Conservation (phyloP, 129 eudicot genomes). For the Ambrosia artemisiifolia region DNA sequence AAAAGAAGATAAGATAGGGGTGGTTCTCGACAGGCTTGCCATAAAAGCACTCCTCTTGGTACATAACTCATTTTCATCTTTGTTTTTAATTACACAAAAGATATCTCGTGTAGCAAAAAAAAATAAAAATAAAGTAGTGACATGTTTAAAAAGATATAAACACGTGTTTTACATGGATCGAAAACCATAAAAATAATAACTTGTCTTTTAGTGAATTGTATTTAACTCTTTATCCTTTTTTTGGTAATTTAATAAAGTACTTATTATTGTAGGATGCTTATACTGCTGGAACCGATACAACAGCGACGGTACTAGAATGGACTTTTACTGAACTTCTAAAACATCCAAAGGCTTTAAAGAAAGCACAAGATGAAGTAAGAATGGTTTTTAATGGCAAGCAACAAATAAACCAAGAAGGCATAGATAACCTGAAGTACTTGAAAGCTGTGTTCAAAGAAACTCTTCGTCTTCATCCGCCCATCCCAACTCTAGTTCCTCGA, state of each 20-base stretch:
- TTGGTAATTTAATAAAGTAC: neutral
- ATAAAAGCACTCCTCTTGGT: slow-evolving; percentile 56
- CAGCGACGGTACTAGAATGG: slow-evolving; percentile 43
- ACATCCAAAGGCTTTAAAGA: slow-evolving; percentile 31
- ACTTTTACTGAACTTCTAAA: slow-evolving; percentile 45
- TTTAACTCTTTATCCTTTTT: too few relatives aligned
- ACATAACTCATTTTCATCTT: neutral
- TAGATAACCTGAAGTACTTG: slow-evolving; percentile 42
- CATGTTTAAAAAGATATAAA: too few relatives aligned
- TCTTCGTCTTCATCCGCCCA: slow-evolving; percentile 47
- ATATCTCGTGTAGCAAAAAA: too few relatives aligned
- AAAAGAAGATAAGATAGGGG: slow-evolving; percentile 27
- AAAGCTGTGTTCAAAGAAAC: slow-evolving; percentile 49
- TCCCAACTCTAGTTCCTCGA: slow-evolving; percentile 41
- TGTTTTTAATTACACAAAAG: too few relatives aligned
- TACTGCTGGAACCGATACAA: slow-evolving; percentile 54
- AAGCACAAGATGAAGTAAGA: slow-evolving; percentile 38
- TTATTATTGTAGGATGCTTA: slow-evolving; percentile 28
- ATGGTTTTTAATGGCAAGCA: slow-evolving; percentile 1
- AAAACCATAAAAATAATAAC: too few relatives aligned
- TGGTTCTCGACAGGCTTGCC: slow-evolving; percentile 33
- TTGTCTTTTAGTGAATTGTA: too few relatives aligned
- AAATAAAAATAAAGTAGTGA: too few relatives aligned
- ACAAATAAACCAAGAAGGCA: slow-evolving; percentile 16
- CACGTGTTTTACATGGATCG: too few relatives aligned